Base-by-base conservation (phyloP, 78 protist species). In the Blattamonas nauphoetae region DNA sequence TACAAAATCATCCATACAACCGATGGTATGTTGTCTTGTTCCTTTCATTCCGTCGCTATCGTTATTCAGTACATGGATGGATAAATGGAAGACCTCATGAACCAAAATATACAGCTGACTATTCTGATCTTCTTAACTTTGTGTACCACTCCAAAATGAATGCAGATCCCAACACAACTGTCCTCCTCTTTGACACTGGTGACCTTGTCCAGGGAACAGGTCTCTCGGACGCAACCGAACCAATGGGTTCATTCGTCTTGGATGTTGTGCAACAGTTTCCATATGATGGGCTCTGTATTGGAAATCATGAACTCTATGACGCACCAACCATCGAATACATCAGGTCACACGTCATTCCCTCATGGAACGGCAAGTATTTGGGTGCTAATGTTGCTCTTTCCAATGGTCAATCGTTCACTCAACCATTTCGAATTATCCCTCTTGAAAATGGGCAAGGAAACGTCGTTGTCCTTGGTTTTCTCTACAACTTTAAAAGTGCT, bases 141-240 rank as follows among this genome's bases (percentile, higher is more conserved):
- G 83, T 34, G 35, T 6, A 32, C 35, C 32, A 34, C 35, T 34
- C n/a, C 35, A 34, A 11, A 79, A 79, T 6, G 32, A 34, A 32
- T 6, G 83, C 21, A 6, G 83, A 33, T 11, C 83, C 83, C 29
- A 55, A 55, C 21, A 21, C 11, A 29, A 6, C 35, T 32, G n/a
- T 88, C 63, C 89, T 88, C 34, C 4, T 88, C 33, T 33, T 88
- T 2, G 89, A 88, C 41, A 64, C 89, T 81, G 89, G 89, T 3
- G 89, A 88, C 34, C 21, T 55, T 3, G 41, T 63, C 38, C 88
- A 86, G 38, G 88, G 88, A 2, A 86, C 88, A 32, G 88, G 88
- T 1, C 42, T 86, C 41, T 55, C 81, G 3, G 88, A 86, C 42
- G 84, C 43, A 1, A 45, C 80, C 42, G 81, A 64, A 3, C 36